Evolutionary conservation across 371 early-diverging fungal genomes (phyloP).

Genomic region (Mucor circinelloides): DNA sequence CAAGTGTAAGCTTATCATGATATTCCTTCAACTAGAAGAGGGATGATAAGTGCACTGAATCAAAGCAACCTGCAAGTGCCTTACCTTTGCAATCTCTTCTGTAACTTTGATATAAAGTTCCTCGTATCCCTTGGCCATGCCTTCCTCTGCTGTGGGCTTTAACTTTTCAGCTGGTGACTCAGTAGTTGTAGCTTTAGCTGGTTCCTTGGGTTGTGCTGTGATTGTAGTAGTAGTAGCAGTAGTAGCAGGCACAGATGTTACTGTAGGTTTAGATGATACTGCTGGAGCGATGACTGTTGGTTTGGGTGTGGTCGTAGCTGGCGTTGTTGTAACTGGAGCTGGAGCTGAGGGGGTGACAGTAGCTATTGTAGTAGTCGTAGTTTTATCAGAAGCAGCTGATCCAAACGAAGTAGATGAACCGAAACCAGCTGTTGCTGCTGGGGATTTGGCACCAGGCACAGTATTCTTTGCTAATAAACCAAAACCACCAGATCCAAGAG

Average conservation of each 20-base stretch:
- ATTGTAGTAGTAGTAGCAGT: not conserved
- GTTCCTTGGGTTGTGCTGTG: not conserved
- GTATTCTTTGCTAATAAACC: conserved; percentile 21
- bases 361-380: not conserved
- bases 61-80: not conserved
- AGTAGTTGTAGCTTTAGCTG: not conserved
- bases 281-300: not conserved
- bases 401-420: conserved; percentile 17
- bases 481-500: conserved; percentile 20
- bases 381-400: conserved; percentile 8
- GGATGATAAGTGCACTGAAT: not conserved
- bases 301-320: not conserved
- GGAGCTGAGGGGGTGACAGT: conserved; percentile 8
- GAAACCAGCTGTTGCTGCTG: conserved; percentile 15
- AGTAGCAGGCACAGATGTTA: not conserved
- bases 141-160: conserved; percentile 22
- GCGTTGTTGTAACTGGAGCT: conserved; percentile 2
- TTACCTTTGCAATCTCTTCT: conserved; percentile 26
- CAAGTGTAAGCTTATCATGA: conserved; percentile 1
- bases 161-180: conserved; percentile 5
- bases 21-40: conserved; percentile 9
- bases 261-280: not conserved
- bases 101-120: conserved; percentile 19
- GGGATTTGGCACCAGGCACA: conserved; percentile 3
- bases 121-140: conserved; percentile 39